Conservation (phyloP, 768 basidiomycete species). For the Coprinopsis marcescibilis region DNA sequence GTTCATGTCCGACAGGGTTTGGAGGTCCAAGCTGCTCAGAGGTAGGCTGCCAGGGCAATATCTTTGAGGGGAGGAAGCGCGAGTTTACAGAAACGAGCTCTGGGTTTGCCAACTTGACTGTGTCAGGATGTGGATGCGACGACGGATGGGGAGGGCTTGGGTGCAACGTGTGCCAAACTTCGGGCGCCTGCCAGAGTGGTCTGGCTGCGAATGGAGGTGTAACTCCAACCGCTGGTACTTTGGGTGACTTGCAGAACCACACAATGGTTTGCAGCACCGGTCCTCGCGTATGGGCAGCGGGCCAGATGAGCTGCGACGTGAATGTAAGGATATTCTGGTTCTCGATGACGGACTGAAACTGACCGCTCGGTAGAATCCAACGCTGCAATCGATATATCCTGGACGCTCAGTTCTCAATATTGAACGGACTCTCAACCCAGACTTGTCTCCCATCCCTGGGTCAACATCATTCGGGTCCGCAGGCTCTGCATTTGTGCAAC, state of each 20-base stretch:
- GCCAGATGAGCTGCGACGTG: slow-evolving; percentile 83
- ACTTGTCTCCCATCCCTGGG: slow-evolving; percentile 64
- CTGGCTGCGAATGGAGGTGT: slow-evolving; percentile 38
- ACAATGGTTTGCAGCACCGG: slow-evolving; percentile 68
- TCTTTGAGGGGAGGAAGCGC: slow-evolving; percentile 67
- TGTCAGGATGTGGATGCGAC: slow-evolving; percentile 63
- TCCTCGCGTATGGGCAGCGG: slow-evolving; percentile 68
- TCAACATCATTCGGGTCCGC: slow-evolving; percentile 50
- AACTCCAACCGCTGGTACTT: slow-evolving; percentile 23
- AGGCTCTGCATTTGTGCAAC: slow-evolving; percentile 56
- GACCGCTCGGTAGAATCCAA: slow-evolving; percentile 59
- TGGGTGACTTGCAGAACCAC: slow-evolving; percentile 39
- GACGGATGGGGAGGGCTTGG: slow-evolving; percentile 72
- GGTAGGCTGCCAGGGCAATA: slow-evolving; percentile 74
- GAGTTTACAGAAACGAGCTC: slow-evolving; percentile 40
- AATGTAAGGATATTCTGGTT: slow-evolving; percentile 45
- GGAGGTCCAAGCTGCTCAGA: slow-evolving; percentile 65
- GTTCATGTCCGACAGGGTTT: slow-evolving; percentile 79
- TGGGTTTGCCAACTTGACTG: slow-evolving; percentile 58
- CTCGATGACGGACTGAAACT: neutral
- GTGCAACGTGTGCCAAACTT: slow-evolving; percentile 73
- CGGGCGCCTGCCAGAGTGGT: slow-evolving; percentile 64
- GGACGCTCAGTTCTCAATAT: slow-evolving; percentile 70
- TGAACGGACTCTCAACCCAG: slow-evolving; percentile 65
- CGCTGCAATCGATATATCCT: slow-evolving; percentile 72